A percentile compares a stretch with the other conserved stretches of the same genome.
Evolutionary conservation across 2,329 filamentous ascomycete genomes (phyloP).

Genomic region (Fusarium mundagurra): DNA sequence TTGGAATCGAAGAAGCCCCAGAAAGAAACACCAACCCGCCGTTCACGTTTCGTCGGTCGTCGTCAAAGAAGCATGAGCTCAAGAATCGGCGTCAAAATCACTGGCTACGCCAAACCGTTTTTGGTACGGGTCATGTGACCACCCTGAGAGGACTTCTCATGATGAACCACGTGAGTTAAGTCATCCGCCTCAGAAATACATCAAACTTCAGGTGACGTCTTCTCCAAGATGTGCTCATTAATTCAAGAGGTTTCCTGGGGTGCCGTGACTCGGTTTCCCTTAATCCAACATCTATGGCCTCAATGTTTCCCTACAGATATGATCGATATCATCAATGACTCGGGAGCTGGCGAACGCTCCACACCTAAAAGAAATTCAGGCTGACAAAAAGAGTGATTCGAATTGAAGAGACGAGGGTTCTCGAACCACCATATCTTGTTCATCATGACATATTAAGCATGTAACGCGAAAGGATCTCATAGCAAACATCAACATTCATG

Average conservation of each 20-base stretch:
- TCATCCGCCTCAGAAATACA: background rate
- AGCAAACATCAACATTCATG: slow-evolving; percentile 41
- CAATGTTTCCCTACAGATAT: background rate
- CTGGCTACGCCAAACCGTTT: slow-evolving; percentile 20
- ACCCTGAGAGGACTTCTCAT: background rate
- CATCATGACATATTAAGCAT: background rate
- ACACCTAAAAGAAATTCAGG: background rate
- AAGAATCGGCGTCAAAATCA: slow-evolving; percentile 29
- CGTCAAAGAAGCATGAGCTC: slow-evolving; percentile 25
- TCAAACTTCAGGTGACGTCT: background rate
- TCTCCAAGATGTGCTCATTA: background rate
- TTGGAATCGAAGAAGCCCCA: background rate
- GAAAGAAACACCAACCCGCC: slow-evolving; percentile 22
- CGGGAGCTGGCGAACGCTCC: background rate
- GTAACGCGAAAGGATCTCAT: slow-evolving; percentile 5
- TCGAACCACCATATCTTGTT: background rate
- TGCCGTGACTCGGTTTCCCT: background rate
- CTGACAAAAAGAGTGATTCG: background rate
- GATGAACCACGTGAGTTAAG: background rate
- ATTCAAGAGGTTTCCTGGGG: background rate
- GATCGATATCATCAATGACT: background rate
- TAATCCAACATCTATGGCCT: background rate
- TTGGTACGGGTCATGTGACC: slow-evolving; percentile 10
- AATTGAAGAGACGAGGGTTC: background rate
- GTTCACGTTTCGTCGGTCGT: slow-evolving; percentile 24